Evolutionary conservation across 2,329 filamentous ascomycete genomes (phyloP).

Genomic region (Phyllosticta citrichinensis): DNA sequence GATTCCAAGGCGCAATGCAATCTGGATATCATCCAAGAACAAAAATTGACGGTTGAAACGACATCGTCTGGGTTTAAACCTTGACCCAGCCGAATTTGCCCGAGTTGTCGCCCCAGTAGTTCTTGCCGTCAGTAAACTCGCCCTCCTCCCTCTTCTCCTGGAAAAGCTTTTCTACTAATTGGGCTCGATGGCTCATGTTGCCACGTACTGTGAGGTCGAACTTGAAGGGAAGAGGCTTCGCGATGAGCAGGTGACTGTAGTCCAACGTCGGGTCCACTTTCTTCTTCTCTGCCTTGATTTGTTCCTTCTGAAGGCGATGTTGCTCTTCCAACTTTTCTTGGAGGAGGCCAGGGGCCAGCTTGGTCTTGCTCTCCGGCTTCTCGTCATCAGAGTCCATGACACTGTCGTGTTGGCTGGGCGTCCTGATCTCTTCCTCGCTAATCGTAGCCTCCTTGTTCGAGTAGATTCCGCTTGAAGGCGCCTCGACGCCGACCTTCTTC

Average conservation of each 20-base stretch:
- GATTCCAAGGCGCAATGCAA: neutral
- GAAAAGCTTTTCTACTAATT: constrained; percentile 25
- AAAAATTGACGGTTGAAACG: neutral
- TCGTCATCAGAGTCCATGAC: neutral
- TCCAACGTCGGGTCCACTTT: constrained; percentile 33
- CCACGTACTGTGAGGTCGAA: constrained; percentile 31
- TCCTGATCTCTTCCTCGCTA: constrained; percentile 27
- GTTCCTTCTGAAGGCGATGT: neutral
- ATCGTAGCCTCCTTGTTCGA: constrained; percentile 25
- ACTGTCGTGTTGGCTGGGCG: constrained; percentile 9
- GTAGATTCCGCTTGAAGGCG: constrained; percentile 14
- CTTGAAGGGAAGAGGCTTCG: constrained; percentile 36
- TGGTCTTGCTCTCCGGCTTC: neutral
- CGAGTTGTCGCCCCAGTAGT: constrained; percentile 27
- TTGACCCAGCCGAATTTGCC: constrained; percentile 9
- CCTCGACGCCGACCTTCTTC: constrained; percentile 10
- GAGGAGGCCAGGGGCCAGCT: neutral
- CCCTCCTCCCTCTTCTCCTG: constrained; percentile 27
- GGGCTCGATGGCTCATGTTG: constrained; percentile 19
- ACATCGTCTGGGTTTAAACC: neutral
- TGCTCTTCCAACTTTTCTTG: constrained; percentile 2
- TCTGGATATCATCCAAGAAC: neutral
- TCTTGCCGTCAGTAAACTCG: constrained; percentile 26
- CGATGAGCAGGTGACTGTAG: constrained; percentile 35
- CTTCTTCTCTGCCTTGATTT: constrained; percentile 9